Evolutionary conservation across 2,329 filamentous ascomycete genomes (phyloP), one percentile per base, ranked within the genome.

Genomic region (Microdochium bolleyi): DNA sequence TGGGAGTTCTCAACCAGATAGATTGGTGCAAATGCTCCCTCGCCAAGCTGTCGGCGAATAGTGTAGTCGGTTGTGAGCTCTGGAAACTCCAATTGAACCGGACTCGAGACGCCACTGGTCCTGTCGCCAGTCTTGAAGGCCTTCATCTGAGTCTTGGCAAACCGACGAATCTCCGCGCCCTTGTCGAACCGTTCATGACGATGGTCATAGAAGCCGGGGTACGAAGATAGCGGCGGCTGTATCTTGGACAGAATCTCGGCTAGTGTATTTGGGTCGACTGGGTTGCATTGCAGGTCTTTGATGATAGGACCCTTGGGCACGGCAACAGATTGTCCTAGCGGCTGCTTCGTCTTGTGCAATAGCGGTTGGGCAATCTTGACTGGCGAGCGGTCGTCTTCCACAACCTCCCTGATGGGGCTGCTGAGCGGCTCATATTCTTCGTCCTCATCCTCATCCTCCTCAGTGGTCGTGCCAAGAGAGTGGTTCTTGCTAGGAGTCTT

Each of bases 1-100:
- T 72, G 71, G n/a, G 82, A 79, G 60, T 86, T 87, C 64, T 96
- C 89, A 8, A 92, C 86, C 0, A 99, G 81, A 65, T 96, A 99
- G 2, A 99, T 94, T 0, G 94, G 92, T 0, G 92, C 94, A 69
- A 95, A 99, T 1, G 94, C 94, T 9, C 94, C 94, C 25, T 91
- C 89, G 1, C 94, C 94, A 13, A 99, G 82, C 66, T 97, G 91
- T 50, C 86, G 83, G 64, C 87, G 89, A 53, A 97, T 71, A 1
- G 82, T 86, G 68, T 96, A 99, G 44, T 78, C 80, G 38, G 84
- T 76, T 22, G 79, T 72, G 2, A 81, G 77, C 38, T 82, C 82
- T 0, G 82, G 76, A 55, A 96, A 88, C 44, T 82, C 74, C 22
- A 97, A 76, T 3, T 80, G 74, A 0, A 89, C 83, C 0, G 83